Evolutionary conservation across 2,329 filamentous ascomycete species (phyloP).

Genomic region (Cytospora piceae): DNA sequence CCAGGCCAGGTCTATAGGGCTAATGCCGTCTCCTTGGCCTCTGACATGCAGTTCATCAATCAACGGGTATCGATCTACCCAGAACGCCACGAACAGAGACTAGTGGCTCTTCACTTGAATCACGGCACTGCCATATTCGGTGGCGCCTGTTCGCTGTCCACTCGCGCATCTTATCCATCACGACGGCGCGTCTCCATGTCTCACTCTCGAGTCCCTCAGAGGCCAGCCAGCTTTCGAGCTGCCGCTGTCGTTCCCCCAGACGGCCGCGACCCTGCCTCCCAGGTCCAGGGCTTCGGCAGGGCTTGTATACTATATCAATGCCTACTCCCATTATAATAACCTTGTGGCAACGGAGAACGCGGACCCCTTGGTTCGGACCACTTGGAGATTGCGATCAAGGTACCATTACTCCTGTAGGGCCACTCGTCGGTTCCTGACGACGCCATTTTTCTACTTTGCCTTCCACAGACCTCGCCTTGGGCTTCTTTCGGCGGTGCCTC

Average conservation of each 20-base stretch:
- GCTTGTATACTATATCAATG: conserved; percentile 16
- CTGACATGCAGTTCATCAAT: conserved; percentile 19
- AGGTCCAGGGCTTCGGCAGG: not conserved
- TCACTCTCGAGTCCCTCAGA: conserved; percentile 26
- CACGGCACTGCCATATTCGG: conserved; percentile 18
- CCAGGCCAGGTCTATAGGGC: conserved; percentile 9
- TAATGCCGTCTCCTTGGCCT: conserved; percentile 27
- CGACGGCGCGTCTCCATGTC: conserved; percentile 25
- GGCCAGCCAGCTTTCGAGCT: conserved; percentile 10
- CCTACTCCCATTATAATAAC: conserved; percentile 2
- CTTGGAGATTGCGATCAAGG: not conserved
- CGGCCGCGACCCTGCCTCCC: not conserved
- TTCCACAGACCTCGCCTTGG: conserved; percentile 26
- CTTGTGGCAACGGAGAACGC: conserved; percentile 11
- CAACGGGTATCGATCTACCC: conserved; percentile 15
- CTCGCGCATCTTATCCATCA: conserved; percentile 20
- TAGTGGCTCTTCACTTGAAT: conserved; percentile 24
- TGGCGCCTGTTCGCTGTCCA: conserved; percentile 15
- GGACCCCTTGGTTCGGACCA: conserved; percentile 11
- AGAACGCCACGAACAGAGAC: conserved; percentile 23
- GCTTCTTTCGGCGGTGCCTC: conserved; percentile 22
- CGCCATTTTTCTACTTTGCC: conserved; percentile 11
- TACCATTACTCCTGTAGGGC: not conserved
- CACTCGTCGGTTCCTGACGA: conserved; percentile 12
- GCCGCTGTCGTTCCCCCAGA: conserved; percentile 7